These are phyloP conservation scores for Pseudomonodictys pantanalensis DNA, from an alignment of 495 filamentous ascomycete genomes.

Conservation along the genomic window DNA sequence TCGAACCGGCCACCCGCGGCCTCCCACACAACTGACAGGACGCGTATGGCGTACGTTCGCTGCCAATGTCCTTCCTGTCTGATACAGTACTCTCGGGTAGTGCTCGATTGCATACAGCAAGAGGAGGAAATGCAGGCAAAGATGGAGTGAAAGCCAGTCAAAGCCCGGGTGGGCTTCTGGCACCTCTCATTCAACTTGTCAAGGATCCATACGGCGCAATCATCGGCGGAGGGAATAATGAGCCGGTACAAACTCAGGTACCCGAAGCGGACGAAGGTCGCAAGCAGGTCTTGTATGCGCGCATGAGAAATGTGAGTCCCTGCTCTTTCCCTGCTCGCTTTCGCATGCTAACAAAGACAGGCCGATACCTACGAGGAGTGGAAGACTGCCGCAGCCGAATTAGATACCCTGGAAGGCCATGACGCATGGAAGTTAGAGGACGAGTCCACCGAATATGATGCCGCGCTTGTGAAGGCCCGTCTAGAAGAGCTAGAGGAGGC, in stretches of 20 bases:
- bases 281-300: slow-evolving; percentile 35
- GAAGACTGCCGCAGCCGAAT: slow-evolving; percentile 61
- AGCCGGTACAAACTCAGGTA: neutral
- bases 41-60: slow-evolving; percentile 30
- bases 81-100: slow-evolving; percentile 32
- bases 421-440: slow-evolving; percentile 74
- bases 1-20: slow-evolving; percentile 28
- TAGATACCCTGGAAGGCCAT: slow-evolving; percentile 78
- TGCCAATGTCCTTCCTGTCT: slow-evolving; percentile 34
- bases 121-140: neutral
- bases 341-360: slow-evolving; percentile 23
- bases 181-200: slow-evolving; percentile 31
- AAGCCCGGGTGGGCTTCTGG: slow-evolving; percentile 29
- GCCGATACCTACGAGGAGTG: slow-evolving; percentile 42
- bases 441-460: slow-evolving; percentile 67
- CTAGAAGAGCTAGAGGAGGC: slow-evolving; percentile 74
- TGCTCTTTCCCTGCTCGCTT: neutral
- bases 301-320: slow-evolving; percentile 32
- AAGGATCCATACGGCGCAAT: slow-evolving; percentile 29
- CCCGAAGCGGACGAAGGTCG: slow-evolving; percentile 5
- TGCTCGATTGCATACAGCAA: slow-evolving; percentile 13
- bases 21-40: slow-evolving; percentile 2
- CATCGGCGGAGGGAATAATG: slow-evolving; percentile 8
- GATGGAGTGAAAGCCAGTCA: slow-evolving; percentile 16
- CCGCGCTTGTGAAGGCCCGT: slow-evolving; percentile 62